These are phyloP conservation scores for Hirschioporus abietinus DNA, from an alignment of 768 basidiomycete genomes.

Conservation along the genomic window DNA sequence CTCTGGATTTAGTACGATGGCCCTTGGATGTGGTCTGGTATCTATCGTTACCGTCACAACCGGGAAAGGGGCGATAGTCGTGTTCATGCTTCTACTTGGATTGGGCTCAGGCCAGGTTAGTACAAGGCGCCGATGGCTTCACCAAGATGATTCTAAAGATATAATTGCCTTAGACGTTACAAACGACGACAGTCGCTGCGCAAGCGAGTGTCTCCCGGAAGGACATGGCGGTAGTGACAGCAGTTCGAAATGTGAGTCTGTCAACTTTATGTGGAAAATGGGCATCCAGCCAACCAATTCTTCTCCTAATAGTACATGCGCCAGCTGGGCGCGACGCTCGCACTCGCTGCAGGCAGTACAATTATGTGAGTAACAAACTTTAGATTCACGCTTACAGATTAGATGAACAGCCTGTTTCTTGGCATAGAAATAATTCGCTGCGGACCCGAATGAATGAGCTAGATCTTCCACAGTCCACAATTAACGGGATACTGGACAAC, in stretches of 20 bases:
- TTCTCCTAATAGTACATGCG: conserved; percentile 48
- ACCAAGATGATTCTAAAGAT: not conserved
- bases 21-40: conserved; percentile 64
- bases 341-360: conserved; percentile 56
- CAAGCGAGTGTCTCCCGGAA: conserved; percentile 65
- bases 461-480: conserved; percentile 30
- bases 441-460: conserved; percentile 34
- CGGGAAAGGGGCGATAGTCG: conserved; percentile 42
- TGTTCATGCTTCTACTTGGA: conserved; percentile 57
- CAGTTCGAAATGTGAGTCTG: conserved; percentile 49
- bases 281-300: not conserved
- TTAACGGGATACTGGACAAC: conserved; percentile 43
- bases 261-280: not conserved
- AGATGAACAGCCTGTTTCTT: not conserved
- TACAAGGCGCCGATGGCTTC: conserved; percentile 16
- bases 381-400: not conserved
- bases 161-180: conserved; percentile 35
- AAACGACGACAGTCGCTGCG: conserved; percentile 64
- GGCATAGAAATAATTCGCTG: conserved; percentile 41
- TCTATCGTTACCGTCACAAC: conserved; percentile 53
- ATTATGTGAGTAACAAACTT: conserved; percentile 36
- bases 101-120: conserved; percentile 54
- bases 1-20: conserved; percentile 62
- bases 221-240: conserved; percentile 77
- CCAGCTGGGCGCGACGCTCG: conserved; percentile 62